Conservation (phyloP, 2,329 filamentous ascomycete genomes). For the Xylaria sp. region DNA sequence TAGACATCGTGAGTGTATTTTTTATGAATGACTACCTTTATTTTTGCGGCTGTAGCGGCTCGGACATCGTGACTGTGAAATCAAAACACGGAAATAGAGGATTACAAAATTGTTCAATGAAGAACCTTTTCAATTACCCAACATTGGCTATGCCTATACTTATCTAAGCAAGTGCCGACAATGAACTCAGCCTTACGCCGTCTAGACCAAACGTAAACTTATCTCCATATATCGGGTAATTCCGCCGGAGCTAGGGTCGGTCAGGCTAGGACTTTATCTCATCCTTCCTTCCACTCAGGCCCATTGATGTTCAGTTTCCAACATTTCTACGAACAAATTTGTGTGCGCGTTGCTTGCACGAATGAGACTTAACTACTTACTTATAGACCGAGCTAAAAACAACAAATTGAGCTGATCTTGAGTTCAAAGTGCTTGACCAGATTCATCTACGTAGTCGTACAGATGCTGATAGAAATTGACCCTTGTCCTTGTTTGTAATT, state of each 20-base stretch:
- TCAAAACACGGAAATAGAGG: neutral
- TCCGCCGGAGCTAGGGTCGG: neutral
- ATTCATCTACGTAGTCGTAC: neutral
- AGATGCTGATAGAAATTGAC: neutral
- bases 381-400: neutral
- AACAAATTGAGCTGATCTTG: neutral
- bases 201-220: neutral
- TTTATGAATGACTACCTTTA: neutral
- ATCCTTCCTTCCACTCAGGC: neutral
- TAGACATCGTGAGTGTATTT: neutral
- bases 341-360: neutral
- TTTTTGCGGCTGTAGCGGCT: slow-evolving; percentile 9
- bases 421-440: neutral
- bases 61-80: neutral
- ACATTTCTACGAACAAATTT: neutral
- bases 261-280: neutral
- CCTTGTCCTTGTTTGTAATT: neutral
- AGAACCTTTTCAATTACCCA: neutral
- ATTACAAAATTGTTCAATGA: neutral
- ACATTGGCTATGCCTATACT: neutral
- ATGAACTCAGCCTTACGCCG: slow-evolving; percentile 8
- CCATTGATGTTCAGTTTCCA: neutral
- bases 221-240: slow-evolving; percentile 1
- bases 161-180: neutral
- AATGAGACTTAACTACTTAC: neutral